Percentiles rank a stretch among this genome's conserved stretches.
phyloP scores from a whole-genome alignment of 2,329 filamentous ascomycete genomes.

The Epichloe uncinata region DNA sequence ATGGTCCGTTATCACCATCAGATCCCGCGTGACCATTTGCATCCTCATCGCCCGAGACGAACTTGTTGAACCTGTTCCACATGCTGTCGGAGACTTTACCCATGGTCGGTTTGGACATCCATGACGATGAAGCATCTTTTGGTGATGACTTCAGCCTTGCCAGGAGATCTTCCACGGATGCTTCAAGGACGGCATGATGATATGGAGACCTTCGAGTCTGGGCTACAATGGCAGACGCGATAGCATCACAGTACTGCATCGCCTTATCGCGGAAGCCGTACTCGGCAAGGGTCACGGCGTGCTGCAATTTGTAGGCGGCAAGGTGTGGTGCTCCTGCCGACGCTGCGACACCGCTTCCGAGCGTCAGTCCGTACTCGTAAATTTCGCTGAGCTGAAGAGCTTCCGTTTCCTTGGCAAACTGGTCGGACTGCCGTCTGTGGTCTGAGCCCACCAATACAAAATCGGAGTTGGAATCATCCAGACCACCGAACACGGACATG shows the following conservation, averaged over 20 bases:
- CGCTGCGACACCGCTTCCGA: constrained; percentile 42
- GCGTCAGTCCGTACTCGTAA: constrained; percentile 77
- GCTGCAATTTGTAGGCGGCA: constrained; percentile 80
- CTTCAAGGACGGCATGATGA: constrained; percentile 62
- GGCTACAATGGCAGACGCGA: constrained; percentile 60
- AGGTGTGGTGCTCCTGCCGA: constrained; percentile 61
- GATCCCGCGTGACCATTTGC: constrained; percentile 54
- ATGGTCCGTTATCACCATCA: constrained; percentile 58
- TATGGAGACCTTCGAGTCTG: constrained; percentile 79
- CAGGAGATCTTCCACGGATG: constrained; percentile 68
- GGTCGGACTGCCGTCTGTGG: constrained; percentile 55
- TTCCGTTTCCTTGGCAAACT: constrained; percentile 69
- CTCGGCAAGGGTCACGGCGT: constrained; percentile 74
- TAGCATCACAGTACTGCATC: constrained; percentile 80
- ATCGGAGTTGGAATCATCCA: constrained; percentile 65
- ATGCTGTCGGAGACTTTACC: constrained; percentile 87
- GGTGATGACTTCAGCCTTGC: constrained; percentile 76
- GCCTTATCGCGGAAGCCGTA: constrained; percentile 72
- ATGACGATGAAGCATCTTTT: constrained; percentile 67
- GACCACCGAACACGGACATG: constrained; percentile 60
- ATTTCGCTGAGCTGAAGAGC: constrained; percentile 89
- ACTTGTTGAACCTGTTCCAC: constrained; percentile 90
- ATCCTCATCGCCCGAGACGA: constrained; percentile 88
- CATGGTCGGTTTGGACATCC: constrained; percentile 92
- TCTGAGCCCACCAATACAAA: constrained; percentile 81